phyloP scores from a whole-genome alignment of 176 grass and related monocot genomes.

The Cenchrus purpureus region DNA sequence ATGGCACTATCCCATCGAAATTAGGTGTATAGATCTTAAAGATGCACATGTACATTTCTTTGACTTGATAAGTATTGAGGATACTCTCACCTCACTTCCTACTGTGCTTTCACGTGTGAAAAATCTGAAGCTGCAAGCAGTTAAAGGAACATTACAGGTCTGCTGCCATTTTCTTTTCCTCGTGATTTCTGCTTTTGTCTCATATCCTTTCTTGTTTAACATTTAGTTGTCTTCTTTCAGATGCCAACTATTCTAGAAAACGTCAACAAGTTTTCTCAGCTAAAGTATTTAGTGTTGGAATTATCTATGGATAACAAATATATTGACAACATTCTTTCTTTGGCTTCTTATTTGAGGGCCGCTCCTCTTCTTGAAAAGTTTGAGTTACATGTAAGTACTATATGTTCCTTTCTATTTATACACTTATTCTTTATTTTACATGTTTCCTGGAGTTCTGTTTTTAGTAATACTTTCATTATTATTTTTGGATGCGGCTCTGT shows the following conservation, averaged over 20 bases:
- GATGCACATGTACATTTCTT: neutral
- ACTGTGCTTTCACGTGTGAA: neutral
- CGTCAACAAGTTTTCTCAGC: neutral
- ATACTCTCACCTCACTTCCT: neutral
- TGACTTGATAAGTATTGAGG: neutral
- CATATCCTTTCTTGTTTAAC: neutral
- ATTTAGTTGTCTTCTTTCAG: neutral
- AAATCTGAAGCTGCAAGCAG: neutral
- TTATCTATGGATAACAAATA: neutral
- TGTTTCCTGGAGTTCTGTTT: too few species aligned
- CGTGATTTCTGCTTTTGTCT: neutral
- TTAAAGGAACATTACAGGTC: neutral
- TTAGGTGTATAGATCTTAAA: neutral
- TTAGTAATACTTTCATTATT: too few species aligned
- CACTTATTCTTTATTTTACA: too few species aligned
- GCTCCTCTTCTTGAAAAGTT: conserved; percentile 1
- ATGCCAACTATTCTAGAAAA: neutral
- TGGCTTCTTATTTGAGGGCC: neutral
- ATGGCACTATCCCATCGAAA: neutral
- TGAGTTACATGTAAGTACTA: neutral
- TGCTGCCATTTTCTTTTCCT: neutral
- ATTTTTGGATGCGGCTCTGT: too few species aligned
- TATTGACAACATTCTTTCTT: neutral
- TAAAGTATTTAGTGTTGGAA: neutral
- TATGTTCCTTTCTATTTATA: neutral